Evolutionary conservation across 768 basidiomycete genomes (phyloP), one percentile per base, ranked within the genome.

Genomic region (Russula brevipes): DNA sequence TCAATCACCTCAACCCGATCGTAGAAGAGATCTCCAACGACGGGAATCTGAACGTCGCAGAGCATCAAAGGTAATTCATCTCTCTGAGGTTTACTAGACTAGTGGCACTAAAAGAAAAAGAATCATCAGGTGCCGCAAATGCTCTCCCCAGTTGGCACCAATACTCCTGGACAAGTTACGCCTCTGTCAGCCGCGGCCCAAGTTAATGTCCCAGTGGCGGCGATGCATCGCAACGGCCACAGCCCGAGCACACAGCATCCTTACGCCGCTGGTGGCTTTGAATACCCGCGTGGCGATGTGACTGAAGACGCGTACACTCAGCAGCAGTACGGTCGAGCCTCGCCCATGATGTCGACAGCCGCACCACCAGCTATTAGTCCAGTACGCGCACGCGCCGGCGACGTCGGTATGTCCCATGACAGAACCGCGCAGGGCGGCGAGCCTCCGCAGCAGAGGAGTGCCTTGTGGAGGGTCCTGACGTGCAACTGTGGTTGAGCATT

Each of bases 181-280:
- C 86, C 89, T n/a, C 78, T 85, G 70, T 89, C 89, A 54, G 82
- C 82, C 44, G 85, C 85, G 61, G 89, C 88, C 38, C 89, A 90
- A 68, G 79, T 87, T 51, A 86, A 87, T 69, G 83, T 91, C 35
- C 85, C 89, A 7, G 79, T 86, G 63, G 82, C 82, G 53, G 77
- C 79, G 57, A 75, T 79, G 53, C 81, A 82, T 53, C 72, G 74
- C 47, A 69, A 68, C 41, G 71, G 76, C 75, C 59, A 81, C 73
- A 76, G 77, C 60, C 71, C 72, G 50, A 74, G 76, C 56, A 69
- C 74, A 19, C 83, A 83, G 60, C 89, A 91, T 71, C 89, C 89
- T 6, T 92, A 91, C 66, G 89, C 89, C 30, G 83, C 77, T 63
- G 82, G 80, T 12, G 86, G 81, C 9, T 84, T 84, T 72, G 87